phyloP scores from a whole-genome alignment of 495 filamentous ascomycete genomes.

The Terfezia boudieri region DNA sequence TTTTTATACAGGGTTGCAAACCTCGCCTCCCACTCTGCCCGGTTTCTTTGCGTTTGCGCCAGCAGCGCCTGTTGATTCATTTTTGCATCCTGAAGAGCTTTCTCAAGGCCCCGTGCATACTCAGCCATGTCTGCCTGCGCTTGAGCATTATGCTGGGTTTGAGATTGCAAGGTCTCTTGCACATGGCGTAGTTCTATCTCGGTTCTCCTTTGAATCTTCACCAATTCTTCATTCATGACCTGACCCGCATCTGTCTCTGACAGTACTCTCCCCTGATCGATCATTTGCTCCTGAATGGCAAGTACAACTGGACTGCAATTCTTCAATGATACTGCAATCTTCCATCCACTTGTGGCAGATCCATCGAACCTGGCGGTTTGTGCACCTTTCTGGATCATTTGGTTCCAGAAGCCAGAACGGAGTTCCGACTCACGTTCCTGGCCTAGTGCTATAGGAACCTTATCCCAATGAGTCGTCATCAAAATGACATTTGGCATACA shows the following conservation, averaged over 20 bases:
- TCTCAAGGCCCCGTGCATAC: too few relatives aligned
- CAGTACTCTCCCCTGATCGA: slow-evolving; percentile 2
- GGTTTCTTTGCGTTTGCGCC: too few relatives aligned
- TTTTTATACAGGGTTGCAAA: too few relatives aligned
- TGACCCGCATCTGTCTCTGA: slow-evolving; percentile 2
- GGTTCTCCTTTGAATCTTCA: too few relatives aligned
- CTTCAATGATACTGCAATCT: neutral
- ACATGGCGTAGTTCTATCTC: too few relatives aligned
- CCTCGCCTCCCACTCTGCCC: too few relatives aligned
- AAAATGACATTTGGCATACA: slow-evolving; percentile 7
- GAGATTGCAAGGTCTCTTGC: too few relatives aligned
- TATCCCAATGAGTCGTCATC: slow-evolving; percentile 11
- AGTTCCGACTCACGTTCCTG: neutral
- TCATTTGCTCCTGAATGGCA: slow-evolving; percentile 8
- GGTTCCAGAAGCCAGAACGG: neutral
- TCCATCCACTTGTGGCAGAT: slow-evolving; percentile 1
- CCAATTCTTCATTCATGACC: too few relatives aligned
- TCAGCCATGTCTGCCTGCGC: too few relatives aligned
- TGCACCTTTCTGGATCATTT: slow-evolving; percentile 2
- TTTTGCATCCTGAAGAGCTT: too few relatives aligned
- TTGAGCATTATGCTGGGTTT: too few relatives aligned
- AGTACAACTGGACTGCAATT: slow-evolving; percentile 3
- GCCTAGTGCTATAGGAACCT: neutral
- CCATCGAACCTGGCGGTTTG: neutral
- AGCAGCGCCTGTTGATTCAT: too few relatives aligned